These are phyloP conservation scores for Cucumis cinereus DNA, from an alignment of 306 rosid genomes.

Conservation along the genomic window DNA sequence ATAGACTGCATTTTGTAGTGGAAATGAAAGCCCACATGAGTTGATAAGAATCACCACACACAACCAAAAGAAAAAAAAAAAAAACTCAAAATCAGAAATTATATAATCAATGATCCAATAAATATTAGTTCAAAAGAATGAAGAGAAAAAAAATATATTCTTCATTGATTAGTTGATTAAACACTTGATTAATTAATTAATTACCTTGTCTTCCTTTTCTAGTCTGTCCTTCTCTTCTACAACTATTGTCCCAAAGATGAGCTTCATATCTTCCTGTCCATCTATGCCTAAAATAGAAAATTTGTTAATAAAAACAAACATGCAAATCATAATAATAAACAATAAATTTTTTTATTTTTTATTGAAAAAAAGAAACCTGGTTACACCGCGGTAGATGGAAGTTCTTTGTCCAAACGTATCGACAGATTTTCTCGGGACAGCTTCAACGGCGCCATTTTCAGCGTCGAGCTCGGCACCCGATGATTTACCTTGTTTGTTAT, in stretches of 20 bases:
- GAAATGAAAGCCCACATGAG: conserved; percentile 21
- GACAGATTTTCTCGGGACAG: conserved; percentile 46
- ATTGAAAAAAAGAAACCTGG: conserved; percentile 30
- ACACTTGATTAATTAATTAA: not conserved
- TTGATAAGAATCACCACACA: not conserved
- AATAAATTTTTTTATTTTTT: no score
- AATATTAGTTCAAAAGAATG: no score
- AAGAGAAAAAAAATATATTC: not conserved
- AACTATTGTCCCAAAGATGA: conserved; percentile 90
- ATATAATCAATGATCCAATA: not conserved
- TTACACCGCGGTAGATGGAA: conserved; percentile 93
- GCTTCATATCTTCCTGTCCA: conserved; percentile 99
- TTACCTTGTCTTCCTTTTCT: conserved; percentile 94
- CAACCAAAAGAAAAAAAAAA: conserved; percentile 1
- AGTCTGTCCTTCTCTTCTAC: conserved; percentile 96
- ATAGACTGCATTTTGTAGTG: conserved; percentile 44
- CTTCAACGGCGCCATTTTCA: conserved; percentile 25
- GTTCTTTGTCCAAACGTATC: conserved; percentile 93
- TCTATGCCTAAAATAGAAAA: conserved; percentile 43
- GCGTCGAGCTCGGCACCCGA: conserved; percentile 3
- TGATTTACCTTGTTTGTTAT: conserved; percentile 23
- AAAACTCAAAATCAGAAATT: not conserved
- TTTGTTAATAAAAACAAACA: not conserved
- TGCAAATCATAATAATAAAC: not conserved
- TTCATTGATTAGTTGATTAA: not conserved